A percentile compares a stretch with the other conserved stretches of the same genome.
phyloP scores from a whole-genome alignment of 495 filamentous ascomycete species.

The Penicillium argentinense region DNA sequence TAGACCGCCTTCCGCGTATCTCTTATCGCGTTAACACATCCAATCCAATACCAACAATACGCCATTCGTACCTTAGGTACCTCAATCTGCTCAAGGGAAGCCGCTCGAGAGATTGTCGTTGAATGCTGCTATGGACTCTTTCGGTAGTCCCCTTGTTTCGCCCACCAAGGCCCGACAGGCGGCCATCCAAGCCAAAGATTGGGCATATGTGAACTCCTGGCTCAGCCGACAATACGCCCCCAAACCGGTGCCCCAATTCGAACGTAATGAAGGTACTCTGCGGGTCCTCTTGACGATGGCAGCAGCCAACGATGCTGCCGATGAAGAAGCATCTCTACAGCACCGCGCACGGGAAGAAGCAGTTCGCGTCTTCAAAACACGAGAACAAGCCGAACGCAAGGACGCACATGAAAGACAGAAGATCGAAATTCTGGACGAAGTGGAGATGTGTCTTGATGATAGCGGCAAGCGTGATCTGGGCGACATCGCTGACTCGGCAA shows the following conservation, averaged over 20 bases:
- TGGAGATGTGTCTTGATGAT: conserved; percentile 43
- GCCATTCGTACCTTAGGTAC: neutral
- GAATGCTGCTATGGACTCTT: conserved; percentile 14
- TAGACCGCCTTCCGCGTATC: conserved; percentile 23
- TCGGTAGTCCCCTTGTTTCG: conserved; percentile 44
- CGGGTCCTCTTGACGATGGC: conserved; percentile 73
- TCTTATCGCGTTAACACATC: conserved; percentile 20
- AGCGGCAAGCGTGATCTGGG: conserved; percentile 33
- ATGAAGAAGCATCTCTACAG: conserved; percentile 67
- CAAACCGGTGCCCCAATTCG: conserved; percentile 63
- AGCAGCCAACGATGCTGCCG: conserved; percentile 74
- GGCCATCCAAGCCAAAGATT: conserved; percentile 70
- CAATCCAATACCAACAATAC: neutral
- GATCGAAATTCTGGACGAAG: conserved; percentile 37
- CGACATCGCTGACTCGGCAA: conserved; percentile 40
- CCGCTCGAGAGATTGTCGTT: no score
- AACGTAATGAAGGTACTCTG: conserved; percentile 82
- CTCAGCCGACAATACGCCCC: conserved; percentile 66
- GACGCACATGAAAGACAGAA: conserved; percentile 33
- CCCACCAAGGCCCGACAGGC: conserved; percentile 49
- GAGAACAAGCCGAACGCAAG: conserved; percentile 28
- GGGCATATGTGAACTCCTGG: conserved; percentile 85
- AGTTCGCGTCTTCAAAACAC: conserved; percentile 32
- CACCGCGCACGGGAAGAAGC: conserved; percentile 43
- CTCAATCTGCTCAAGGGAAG: no score